Percentiles rank a stretch among this genome's conserved stretches.
Evolutionary conservation across 441 rosid genomes (phyloP).

Genomic region (Bruguiera hainesii): DNA sequence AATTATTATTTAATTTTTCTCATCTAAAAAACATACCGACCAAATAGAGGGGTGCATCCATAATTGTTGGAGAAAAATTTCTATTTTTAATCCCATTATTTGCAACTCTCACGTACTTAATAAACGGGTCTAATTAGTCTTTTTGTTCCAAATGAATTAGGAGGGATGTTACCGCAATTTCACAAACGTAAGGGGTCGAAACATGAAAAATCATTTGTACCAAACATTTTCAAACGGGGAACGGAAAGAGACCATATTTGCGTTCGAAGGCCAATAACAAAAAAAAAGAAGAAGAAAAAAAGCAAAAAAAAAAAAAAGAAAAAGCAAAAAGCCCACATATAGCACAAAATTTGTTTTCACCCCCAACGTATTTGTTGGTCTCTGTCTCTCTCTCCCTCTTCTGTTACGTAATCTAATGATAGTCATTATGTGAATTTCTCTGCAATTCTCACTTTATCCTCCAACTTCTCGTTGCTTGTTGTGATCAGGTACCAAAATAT

Average conservation of each 20-base stretch:
- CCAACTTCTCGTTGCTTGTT: not conserved
- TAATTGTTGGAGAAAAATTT: no score
- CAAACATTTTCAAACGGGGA: not conserved
- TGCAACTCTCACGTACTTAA: no score
- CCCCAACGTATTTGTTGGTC: not conserved
- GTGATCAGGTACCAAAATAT: not conserved
- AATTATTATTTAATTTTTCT: no score
- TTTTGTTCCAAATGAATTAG: no score
- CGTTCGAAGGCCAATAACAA: not conserved
- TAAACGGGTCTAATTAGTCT: no score
- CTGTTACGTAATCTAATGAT: not conserved
- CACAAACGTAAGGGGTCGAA: not conserved
- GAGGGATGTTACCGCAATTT: no score
- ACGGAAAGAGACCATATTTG: not conserved
- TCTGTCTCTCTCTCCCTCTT: not conserved
- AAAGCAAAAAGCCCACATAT: no score
- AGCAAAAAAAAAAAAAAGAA: not conserved
- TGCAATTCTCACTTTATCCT: not conserved
- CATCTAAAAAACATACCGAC: no score
- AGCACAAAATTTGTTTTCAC: not conserved
- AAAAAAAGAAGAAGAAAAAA: not conserved
- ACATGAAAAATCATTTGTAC: not conserved
- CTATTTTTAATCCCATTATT: no score
- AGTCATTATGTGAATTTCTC: not conserved
- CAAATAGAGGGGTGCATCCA: no score